Evolutionary conservation across 257 asterid species (phyloP), one percentile per base, ranked within the genome.

Genomic region (Penstemon barbatus): DNA sequence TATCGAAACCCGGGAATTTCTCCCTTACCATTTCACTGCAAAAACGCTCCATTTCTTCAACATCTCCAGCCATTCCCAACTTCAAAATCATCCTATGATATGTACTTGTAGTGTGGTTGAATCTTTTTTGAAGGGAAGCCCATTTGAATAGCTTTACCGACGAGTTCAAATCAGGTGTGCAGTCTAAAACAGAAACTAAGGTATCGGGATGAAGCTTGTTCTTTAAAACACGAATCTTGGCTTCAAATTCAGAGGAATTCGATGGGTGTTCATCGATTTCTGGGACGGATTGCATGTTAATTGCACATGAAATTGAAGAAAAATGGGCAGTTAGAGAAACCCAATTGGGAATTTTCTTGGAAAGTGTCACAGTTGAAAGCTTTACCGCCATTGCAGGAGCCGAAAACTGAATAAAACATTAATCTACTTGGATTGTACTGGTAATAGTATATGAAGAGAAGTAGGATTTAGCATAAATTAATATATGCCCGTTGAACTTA

Each of bases 41-140:
- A 64, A 81, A 85, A 0, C 85, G 88, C 85, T 90, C 95, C 86
- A 92, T 83, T 73, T 83, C 93, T 44, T 82, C 90, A 56, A 81
- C 65, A 36, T 85, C 74, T 49, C 97, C 95, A 40, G 91, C 80
- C 88, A 86, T 78, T 10, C 97, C 96, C 82, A 88, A 44, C 77
- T 92, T 92, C 79, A 80, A 71, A 65, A 92, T 90, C 75, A 92
- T 84, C 56, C 74, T 50, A 63, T 74, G 82, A 63, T 90, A 92
- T 1, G 96, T 83, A 18, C 84, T 79, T 6, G 88, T 77, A 0
- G 88, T 80, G 79, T 87, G 98, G 63, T 63, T 57, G 71, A 82
- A 92, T 45, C 57, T 71, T 9, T 78, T 78, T 44, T 90, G 96
- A 66, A 84, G 83, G 18, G 97, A 88, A 49, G 93, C 96, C 92